These are phyloP conservation scores for Hypoxylon lenormandii DNA, from an alignment of 495 filamentous ascomycete species.

Conservation along the genomic window DNA sequence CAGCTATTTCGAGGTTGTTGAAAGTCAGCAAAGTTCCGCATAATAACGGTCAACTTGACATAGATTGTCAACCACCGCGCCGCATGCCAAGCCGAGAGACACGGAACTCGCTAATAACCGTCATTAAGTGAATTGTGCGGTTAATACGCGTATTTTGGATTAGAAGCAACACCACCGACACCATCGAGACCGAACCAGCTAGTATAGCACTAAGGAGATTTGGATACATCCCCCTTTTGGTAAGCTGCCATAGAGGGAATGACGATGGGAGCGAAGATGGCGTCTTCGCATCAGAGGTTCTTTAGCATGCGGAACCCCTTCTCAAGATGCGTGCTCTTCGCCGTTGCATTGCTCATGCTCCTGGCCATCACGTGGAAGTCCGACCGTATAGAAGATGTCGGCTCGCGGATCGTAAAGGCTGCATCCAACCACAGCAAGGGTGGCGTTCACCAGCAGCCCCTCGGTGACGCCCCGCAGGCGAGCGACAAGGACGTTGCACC, in stretches of 20 bases:
- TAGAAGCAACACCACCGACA: conserved; percentile 6
- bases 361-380: conserved; percentile 53
- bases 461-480: conserved; percentile 40
- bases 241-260: conserved; percentile 35
- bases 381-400: conserved; percentile 55
- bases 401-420: conserved; percentile 54
- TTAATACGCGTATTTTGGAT: conserved; percentile 18
- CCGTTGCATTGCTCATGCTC: conserved; percentile 52
- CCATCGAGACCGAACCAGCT: conserved; percentile 12
- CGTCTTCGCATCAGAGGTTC: conserved; percentile 54
- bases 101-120: conserved; percentile 43
- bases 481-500: conserved; percentile 37
- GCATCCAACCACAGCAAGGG: conserved; percentile 50
- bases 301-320: conserved; percentile 62
- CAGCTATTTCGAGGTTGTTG: conserved; percentile 26
- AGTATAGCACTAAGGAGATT: conserved; percentile 27
- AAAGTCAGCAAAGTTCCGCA: conserved; percentile 27
- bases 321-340: conserved; percentile 54
- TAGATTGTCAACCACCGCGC: conserved; percentile 43
- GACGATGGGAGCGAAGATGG: conserved; percentile 55
- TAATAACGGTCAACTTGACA: conserved; percentile 34
- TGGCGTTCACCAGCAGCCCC: conserved; percentile 50
- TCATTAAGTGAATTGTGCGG: conserved; percentile 41
- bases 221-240: conserved; percentile 26
- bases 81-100: conserved; percentile 42